Conservation (phyloP, 345 rosid species). For the Hibiscus tridactylites region DNA sequence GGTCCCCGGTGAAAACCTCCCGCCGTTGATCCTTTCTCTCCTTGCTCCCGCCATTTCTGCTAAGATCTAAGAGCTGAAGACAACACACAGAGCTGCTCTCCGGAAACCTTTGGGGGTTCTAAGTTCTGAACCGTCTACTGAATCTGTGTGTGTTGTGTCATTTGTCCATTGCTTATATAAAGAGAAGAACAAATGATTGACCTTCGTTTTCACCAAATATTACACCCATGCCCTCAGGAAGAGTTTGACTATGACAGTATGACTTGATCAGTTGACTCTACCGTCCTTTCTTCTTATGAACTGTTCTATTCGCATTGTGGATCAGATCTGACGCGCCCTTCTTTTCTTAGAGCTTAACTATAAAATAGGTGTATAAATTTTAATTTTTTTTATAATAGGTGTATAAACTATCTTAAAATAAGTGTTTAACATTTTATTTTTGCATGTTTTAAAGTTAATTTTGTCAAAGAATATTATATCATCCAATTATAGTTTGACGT, state of each 20-base stretch:
- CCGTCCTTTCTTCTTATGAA: not conserved
- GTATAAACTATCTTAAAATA: too few relatives aligned
- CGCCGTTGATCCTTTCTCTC: slow-evolving; percentile 8
- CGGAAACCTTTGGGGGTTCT: not conserved
- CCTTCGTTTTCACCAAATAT: not conserved
- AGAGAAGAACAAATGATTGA: not conserved
- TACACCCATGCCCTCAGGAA: not conserved
- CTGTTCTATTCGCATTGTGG: not conserved
- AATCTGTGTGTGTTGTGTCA: not conserved
- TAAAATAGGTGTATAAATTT: too few relatives aligned
- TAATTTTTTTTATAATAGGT: too few relatives aligned
- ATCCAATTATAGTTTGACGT: too few relatives aligned
- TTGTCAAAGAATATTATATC: too few relatives aligned
- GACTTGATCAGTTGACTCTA: not conserved
- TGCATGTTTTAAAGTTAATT: too few relatives aligned
- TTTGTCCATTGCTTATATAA: not conserved
- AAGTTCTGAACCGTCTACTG: not conserved
- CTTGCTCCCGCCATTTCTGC: not conserved
- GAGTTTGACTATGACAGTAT: not conserved
- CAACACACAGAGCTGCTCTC: not conserved
- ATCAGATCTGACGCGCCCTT: not conserved
- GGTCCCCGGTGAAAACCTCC: not conserved
- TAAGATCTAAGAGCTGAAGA: not conserved
- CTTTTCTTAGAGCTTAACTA: not conserved
- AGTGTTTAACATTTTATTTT: too few relatives aligned